phyloP scores from a whole-genome alignment of 2,329 filamentous ascomycete species.

The Curvularia lunata region DNA sequence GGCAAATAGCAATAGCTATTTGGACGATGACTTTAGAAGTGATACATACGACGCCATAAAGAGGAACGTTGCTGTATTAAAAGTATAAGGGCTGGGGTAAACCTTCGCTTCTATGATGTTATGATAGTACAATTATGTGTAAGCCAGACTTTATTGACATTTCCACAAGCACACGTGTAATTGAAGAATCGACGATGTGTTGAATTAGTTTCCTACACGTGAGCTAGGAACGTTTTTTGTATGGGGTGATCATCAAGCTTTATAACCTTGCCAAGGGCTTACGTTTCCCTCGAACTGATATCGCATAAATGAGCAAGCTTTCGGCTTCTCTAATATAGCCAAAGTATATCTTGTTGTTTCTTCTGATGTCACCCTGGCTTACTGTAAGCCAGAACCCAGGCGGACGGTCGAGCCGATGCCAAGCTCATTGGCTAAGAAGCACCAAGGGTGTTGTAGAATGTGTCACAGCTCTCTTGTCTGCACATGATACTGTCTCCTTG shows the following conservation, averaged over 20 bases:
- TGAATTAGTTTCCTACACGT: neutral
- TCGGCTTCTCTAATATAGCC: no score
- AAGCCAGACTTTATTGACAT: neutral
- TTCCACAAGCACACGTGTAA: neutral
- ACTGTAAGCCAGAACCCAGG: neutral
- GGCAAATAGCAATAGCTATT: slow-evolving; percentile 44
- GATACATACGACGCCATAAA: slow-evolving; percentile 54
- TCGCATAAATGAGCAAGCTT: neutral
- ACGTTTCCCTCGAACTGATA: neutral
- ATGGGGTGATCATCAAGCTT: neutral
- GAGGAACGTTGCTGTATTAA: slow-evolving; percentile 29
- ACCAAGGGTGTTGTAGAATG: neutral
- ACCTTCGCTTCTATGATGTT: no score
- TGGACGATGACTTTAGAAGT: slow-evolving; percentile 59
- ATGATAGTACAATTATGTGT: neutral
- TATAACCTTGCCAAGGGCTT: neutral
- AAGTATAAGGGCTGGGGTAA: slow-evolving; percentile 12
- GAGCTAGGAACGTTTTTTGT: neutral
- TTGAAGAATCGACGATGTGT: neutral
- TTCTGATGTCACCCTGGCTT: neutral
- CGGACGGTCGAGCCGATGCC: neutral
- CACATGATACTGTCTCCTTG: neutral
- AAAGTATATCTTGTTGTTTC: neutral
- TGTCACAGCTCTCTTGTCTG: neutral
- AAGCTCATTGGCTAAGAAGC: neutral